Percentiles rank a stretch among this genome's conserved stretches.
phyloP scores from a whole-genome alignment of 805 yeast species.

The Millerago galiae region DNA sequence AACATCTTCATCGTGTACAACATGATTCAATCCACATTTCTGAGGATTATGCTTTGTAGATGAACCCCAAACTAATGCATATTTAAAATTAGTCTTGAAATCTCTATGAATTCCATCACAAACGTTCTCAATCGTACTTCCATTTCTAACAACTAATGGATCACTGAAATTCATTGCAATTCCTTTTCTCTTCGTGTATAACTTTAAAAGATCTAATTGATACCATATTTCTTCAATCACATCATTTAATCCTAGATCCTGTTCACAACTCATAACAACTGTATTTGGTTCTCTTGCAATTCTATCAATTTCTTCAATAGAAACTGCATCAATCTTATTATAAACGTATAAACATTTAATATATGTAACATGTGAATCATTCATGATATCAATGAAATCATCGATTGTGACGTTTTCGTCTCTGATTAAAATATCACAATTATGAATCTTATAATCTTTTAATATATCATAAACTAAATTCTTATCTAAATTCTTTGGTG shows the following conservation, averaged over 20 bases:
- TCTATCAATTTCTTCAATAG: constrained; percentile 88
- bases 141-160: constrained; percentile 83
- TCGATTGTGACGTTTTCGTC: constrained; percentile 89
- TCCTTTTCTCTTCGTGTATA: constrained; percentile 88
- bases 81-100: constrained; percentile 85
- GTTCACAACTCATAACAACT: constrained; percentile 87
- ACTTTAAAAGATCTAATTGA: constrained; percentile 68
- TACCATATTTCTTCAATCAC: constrained; percentile 93
- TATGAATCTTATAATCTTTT: constrained; percentile 84
- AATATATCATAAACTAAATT: constrained; percentile 69
- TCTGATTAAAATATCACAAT: constrained; percentile 86
- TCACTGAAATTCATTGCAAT: constrained; percentile 73
- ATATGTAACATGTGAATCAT: constrained; percentile 81
- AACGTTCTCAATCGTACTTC: constrained; percentile 75
- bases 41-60: constrained; percentile 95
- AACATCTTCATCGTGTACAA: constrained; percentile 88
- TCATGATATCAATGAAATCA: constrained; percentile 86
- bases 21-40: constrained; percentile 85
- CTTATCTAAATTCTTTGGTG: constrained; percentile 78
- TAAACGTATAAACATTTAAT: constrained; percentile 89
- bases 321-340: constrained; percentile 93
- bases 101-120: constrained; percentile 92
- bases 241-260: constrained; percentile 80
- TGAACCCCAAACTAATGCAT: constrained; percentile 95
- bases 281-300: constrained; percentile 91